Base-by-base conservation (phyloP, 371 early-diverging fungal species). In the Mortierella polycephala region DNA sequence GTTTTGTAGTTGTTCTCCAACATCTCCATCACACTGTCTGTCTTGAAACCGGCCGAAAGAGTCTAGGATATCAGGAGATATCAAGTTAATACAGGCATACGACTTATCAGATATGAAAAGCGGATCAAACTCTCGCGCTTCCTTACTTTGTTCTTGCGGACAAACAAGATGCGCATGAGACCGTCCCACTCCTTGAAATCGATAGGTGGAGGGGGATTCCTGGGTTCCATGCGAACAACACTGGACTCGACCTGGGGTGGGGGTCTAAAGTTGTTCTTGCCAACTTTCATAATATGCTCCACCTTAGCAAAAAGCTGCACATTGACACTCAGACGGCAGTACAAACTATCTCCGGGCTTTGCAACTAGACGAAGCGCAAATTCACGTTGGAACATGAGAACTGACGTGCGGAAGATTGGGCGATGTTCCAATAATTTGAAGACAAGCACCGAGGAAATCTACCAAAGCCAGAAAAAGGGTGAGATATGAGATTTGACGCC, bases 381-480 rank as follows among this genome's bases (percentile, higher is more conserved):
- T 87, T 99, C 99, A 75, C 97, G 92, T 85, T 99, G 99, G 83
- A 99, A 99, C 99, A 99, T 99, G 63, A 99, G 96, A 64, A 98
- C 91, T 0, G 98, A 96, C 70, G 92, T 92, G 77, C 97, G 88
- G 87, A 96, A 97, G 14, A 96, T 73, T 5, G 98, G 98, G 49
- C 97, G 91, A 80, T 98, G 99, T 63, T 89, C 90, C 21, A 99
- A 86, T 52, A 99, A 87, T 83, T 99, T 99, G 85, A 99, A 98
- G 1, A 96, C 91, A 45, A 99, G 88, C 0, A 98, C 96, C 14
- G 99, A 96, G 12, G 99, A 96, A 58, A 98, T 98, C 86, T 85
- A 40, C 2, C 3, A 20, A 41, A 5, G 46, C 9, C 1, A 5
- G 41, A n/a, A 12, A 45, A 30, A 30, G 30, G 30, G 30, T 4